A percentile compares a stretch with the other conserved stretches of the same genome.
These are phyloP conservation scores for Populus ilicifolia DNA, from an alignment of 345 rosid species.

Conservation along the genomic window DNA sequence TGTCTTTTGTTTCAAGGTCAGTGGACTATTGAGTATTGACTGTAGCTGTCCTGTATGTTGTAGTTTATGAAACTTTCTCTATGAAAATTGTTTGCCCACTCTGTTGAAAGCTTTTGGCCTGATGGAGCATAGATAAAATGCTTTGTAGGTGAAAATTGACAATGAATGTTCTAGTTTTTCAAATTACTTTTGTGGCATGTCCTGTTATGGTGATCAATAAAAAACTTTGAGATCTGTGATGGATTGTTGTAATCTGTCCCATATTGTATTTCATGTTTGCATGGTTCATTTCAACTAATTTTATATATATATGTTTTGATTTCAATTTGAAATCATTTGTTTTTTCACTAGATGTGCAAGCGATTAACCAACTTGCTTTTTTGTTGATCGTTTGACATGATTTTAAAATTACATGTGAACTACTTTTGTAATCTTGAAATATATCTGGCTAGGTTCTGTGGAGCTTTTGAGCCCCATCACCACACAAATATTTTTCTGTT, in stretches of 20 bases:
- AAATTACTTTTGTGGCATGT: background rate
- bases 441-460: background rate
- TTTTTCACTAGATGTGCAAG: background rate
- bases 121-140: background rate
- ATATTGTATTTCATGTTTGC: background rate
- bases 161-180: background rate
- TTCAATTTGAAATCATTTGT: background rate
- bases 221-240: background rate
- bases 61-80: conserved; percentile 6
- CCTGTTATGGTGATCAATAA: background rate
- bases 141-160: background rate
- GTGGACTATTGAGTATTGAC: conserved; percentile 21
- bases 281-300: background rate
- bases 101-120: conserved; percentile 1
- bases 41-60: conserved; percentile 6
- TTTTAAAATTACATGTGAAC: background rate
- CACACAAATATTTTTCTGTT: background rate
- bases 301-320: background rate
- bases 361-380: background rate
- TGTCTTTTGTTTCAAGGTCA: conserved; percentile 93
- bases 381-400: background rate
- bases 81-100: background rate
- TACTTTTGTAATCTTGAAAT: background rate
- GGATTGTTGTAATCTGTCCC: background rate
- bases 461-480: background rate